These are phyloP conservation scores for Roridomyces roridus DNA, from an alignment of 768 basidiomycete species.

Conservation along the genomic window DNA sequence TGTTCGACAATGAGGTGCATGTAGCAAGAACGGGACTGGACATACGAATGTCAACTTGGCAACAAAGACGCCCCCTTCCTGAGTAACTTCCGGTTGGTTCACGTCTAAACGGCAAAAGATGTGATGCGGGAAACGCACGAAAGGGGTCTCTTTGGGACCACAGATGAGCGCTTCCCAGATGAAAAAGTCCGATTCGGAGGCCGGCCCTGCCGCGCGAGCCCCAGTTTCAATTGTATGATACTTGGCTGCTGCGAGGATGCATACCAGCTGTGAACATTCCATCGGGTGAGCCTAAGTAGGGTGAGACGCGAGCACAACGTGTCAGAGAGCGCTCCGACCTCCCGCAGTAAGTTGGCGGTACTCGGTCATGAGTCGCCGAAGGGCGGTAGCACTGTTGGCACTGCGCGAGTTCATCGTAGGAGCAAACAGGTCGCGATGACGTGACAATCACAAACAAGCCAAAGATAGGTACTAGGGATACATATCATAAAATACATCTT, in stretches of 20 bases:
- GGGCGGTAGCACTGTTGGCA: conserved; percentile 70
- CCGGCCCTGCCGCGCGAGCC: conserved; percentile 60
- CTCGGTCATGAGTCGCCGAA: conserved; percentile 90
- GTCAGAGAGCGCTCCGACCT: conserved; percentile 48
- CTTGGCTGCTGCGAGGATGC: conserved; percentile 13
- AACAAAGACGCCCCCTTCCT: conserved; percentile 96
- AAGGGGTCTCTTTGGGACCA: conserved; percentile 94
- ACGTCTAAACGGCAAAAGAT: not conserved
- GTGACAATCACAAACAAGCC: not conserved
- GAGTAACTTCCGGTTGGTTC: conserved; percentile 6
- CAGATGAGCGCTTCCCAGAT: conserved; percentile 95
- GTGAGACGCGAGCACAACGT: not conserved
- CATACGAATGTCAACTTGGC: conserved; percentile 92
- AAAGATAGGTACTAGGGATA: not conserved
- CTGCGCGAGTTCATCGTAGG: conserved; percentile 58
- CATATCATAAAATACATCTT: conserved; percentile 17
- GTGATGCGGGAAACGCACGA: conserved; percentile 57
- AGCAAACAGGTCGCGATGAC: too few species aligned
- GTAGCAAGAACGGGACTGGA: too few species aligned
- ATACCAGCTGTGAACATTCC: conserved; percentile 94
- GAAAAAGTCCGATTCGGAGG: conserved; percentile 93
- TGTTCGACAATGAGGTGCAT: conserved; percentile 39
- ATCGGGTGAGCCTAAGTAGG: conserved; percentile 75
- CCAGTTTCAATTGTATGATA: conserved; percentile 1
- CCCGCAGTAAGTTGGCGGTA: conserved; percentile 86